Evolutionary conservation across 2,329 filamentous ascomycete genomes (phyloP).

Genomic region (Cryphonectria parasitica): DNA sequence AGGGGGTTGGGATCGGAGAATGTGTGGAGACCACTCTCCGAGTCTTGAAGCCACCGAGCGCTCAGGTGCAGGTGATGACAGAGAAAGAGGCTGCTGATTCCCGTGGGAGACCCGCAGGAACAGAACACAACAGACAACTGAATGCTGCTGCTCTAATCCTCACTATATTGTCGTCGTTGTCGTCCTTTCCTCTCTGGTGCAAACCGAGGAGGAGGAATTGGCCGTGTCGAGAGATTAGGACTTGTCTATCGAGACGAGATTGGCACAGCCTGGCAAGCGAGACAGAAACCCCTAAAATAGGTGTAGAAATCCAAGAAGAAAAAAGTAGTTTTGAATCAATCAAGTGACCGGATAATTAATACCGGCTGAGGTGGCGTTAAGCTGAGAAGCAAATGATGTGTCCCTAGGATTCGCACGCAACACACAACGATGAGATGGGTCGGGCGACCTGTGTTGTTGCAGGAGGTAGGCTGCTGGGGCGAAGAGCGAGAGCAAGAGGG

Average conservation of each 20-base stretch:
- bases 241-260: constrained; percentile 47
- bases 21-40: constrained; percentile 26
- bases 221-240: constrained; percentile 41
- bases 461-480: constrained; percentile 1
- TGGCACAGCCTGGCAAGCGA: constrained; percentile 26
- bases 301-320: constrained; percentile 25
- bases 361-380: constrained; percentile 35
- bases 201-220: background rate
- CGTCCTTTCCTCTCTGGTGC: constrained; percentile 20
- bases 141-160: constrained; percentile 22
- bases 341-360: constrained; percentile 37
- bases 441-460: constrained; percentile 11
- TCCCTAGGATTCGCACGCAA: constrained; percentile 37
- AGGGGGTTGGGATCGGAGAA: constrained; percentile 29
- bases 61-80: constrained; percentile 18
- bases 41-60: constrained; percentile 19
- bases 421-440: constrained; percentile 33
- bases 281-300: constrained; percentile 4
- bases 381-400: constrained; percentile 36
- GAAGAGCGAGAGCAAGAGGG: constrained; percentile 2
- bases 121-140: constrained; percentile 24
- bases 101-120: constrained; percentile 27
- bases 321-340: constrained; percentile 35
- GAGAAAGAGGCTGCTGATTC: constrained; percentile 20
- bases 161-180: constrained; percentile 23